These are phyloP conservation scores for Rhizophlyctis rosea DNA, from an alignment of 192 early-diverging fungal genomes.

Conservation along the genomic window DNA sequence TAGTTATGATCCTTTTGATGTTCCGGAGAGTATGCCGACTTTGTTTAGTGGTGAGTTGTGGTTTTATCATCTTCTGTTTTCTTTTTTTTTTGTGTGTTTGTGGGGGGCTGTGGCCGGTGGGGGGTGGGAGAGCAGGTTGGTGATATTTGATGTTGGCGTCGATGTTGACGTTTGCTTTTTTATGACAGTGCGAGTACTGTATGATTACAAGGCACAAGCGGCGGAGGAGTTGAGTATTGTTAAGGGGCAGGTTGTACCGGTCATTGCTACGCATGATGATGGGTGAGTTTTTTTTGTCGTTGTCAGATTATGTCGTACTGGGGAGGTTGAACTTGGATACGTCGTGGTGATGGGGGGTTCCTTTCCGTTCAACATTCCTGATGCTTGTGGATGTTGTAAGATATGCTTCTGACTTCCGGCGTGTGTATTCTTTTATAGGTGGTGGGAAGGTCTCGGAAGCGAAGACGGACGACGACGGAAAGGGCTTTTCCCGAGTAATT, in stretches of 20 bases:
- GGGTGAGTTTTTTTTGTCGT: conserved; percentile 32
- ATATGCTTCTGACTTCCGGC: neutral
- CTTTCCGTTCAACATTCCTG: neutral
- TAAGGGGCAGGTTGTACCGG: conserved; percentile 49
- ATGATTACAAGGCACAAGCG: conserved; percentile 51
- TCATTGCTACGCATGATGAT: conserved; percentile 54
- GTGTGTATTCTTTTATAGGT: too few relatives aligned
- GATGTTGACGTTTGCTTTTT: neutral
- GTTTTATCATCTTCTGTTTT: too few relatives aligned
- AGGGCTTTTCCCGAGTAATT: conserved; percentile 55
- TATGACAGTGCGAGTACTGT: conserved; percentile 44
- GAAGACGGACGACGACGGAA: conserved; percentile 39
- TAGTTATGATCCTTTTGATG: conserved; percentile 49
- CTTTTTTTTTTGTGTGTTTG: too few relatives aligned
- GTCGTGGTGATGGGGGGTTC: neutral
- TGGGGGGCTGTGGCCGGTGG: too few relatives aligned
- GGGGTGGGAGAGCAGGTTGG: too few relatives aligned
- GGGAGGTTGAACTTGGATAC: neutral
- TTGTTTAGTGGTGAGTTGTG: conserved; percentile 39
- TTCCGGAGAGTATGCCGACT: conserved; percentile 32
- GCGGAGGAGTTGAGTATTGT: conserved; percentile 45
- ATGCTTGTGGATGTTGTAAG: neutral
- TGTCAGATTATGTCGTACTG: neutral
- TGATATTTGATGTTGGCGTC: conserved; percentile 5
- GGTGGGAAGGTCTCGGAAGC: conserved; percentile 47